Percentiles rank a stretch among this genome's conserved stretches.
phyloP scores from a whole-genome alignment of 179 eudicot species.

The Vitellaria paradoxa region DNA sequence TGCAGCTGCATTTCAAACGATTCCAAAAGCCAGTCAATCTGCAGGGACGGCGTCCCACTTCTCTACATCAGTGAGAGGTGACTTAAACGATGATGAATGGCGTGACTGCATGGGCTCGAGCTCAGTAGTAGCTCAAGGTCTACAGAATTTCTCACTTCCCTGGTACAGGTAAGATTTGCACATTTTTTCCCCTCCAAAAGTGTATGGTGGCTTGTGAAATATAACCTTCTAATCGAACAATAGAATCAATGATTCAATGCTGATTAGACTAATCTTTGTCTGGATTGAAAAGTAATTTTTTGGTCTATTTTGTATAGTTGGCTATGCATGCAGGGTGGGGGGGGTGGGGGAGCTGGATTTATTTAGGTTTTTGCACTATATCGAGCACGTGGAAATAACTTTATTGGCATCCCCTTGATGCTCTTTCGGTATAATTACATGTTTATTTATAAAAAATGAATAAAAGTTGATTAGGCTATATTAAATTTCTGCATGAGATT shows the following conservation, averaged over 20 bases:
- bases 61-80: slow-evolving; percentile 17
- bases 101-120: slow-evolving; percentile 19
- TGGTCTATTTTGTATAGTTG: no score
- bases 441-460: no score
- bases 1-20: slow-evolving; percentile 21
- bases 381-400: no score
- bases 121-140: slow-evolving; percentile 30
- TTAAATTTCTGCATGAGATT: neutral
- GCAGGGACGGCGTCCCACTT: slow-evolving; percentile 16
- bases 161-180: slow-evolving; percentile 35
- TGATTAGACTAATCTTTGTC: neutral
- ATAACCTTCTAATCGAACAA: neutral
- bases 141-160: slow-evolving; percentile 48
- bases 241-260: neutral
- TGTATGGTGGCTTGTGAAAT: neutral
- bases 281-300: no score
- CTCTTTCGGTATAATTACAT: no score
- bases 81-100: slow-evolving; percentile 30
- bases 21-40: slow-evolving; percentile 21
- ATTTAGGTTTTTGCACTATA: no score
- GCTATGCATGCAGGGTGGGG: no score
- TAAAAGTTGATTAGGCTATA: neutral
- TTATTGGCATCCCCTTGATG: no score
- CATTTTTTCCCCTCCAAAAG: neutral
- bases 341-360: no score